A percentile compares a stretch with the other conserved stretches of the same genome.
These are phyloP conservation scores for Phylloporus sp. DNA, from an alignment of 768 basidiomycete genomes.

Conservation along the genomic window DNA sequence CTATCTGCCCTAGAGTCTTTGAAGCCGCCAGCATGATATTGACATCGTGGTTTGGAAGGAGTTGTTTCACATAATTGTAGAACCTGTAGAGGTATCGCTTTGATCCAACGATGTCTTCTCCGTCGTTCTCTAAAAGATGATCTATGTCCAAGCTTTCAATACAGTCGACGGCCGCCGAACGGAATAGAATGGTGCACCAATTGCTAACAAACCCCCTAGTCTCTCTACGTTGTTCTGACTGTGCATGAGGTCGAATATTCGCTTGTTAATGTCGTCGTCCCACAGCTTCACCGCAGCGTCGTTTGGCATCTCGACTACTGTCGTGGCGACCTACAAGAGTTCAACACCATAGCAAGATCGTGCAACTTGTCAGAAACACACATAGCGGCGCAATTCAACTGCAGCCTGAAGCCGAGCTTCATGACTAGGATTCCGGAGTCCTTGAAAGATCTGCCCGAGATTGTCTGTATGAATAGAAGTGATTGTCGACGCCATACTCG, in stretches of 20 bases:
- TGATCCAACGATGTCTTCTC: conserved; percentile 77
- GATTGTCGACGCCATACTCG: conserved; percentile 57
- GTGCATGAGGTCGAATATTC: conserved; percentile 79
- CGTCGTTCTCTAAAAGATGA: conserved; percentile 68
- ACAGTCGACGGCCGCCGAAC: conserved; percentile 1
- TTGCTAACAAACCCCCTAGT: conserved; percentile 82
- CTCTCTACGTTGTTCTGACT: conserved; percentile 74
- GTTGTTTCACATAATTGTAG: conserved; percentile 88
- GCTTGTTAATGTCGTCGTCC: conserved; percentile 78
- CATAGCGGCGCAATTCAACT: conserved; percentile 68
- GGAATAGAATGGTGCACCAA: conserved; percentile 48
- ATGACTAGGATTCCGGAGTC: conserved; percentile 56
- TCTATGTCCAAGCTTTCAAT: conserved; percentile 37
- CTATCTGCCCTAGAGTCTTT: conserved; percentile 86
- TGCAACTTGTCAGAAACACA: conserved; percentile 34
- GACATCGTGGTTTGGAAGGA: conserved; percentile 87
- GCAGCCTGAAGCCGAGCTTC: conserved; percentile 68
- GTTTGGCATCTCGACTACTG: conserved; percentile 74
- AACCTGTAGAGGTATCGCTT: conserved; percentile 79
- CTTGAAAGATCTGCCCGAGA: conserved; percentile 62
- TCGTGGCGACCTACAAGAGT: conserved; percentile 55
- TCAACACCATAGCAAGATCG: conserved; percentile 10
- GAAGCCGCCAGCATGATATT: conserved; percentile 93
- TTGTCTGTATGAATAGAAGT: conserved; percentile 56
- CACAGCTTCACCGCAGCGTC: conserved; percentile 78